A percentile compares a stretch with the other conserved stretches of the same genome.
These are phyloP conservation scores for Pleodorina starrii DNA, from an alignment of 139 green algal genomes.

Conservation along the genomic window DNA sequence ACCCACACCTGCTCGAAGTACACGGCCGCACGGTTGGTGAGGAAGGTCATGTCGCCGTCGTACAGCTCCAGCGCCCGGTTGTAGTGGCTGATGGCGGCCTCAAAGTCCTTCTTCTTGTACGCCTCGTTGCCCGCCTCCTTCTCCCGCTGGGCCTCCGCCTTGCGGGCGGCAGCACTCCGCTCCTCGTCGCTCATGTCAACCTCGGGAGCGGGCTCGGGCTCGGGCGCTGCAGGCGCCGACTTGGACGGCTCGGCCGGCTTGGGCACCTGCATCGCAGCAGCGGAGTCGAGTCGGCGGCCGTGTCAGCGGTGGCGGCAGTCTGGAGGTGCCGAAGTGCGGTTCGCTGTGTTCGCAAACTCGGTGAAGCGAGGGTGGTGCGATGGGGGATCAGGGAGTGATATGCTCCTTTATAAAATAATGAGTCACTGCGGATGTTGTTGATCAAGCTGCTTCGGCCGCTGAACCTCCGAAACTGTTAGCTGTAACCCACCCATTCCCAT, in stretches of 20 bases:
- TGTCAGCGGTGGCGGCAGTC: no score
- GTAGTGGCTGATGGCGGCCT: conserved; percentile 91
- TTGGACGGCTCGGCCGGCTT: conserved; percentile 26
- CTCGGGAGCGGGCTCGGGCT: conserved; percentile 22
- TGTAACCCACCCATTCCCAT: no score
- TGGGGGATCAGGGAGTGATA: no score
- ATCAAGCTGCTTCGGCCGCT: no score
- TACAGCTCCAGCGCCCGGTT: conserved; percentile 90
- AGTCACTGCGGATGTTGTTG: no score
- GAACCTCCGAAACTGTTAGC: no score
- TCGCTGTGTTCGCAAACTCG: no score
- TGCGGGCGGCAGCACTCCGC: conserved; percentile 19
- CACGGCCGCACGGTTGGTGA: conserved; percentile 97
- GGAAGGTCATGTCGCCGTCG: conserved; percentile 93
- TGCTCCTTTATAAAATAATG: no score
- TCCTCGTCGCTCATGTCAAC: conserved; percentile 48
- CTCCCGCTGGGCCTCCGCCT: conserved; percentile 72
- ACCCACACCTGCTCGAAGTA: conserved; percentile 88
- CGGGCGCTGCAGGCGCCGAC: conserved; percentile 15
- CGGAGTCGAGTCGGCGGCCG: no score
- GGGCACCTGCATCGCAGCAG: conserved; percentile 1
- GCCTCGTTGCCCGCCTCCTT: conserved; percentile 94
- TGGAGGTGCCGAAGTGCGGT: no score
- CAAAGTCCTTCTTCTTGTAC: conserved; percentile 97
- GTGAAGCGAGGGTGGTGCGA: no score